Evolutionary conservation across 805 yeast species (phyloP), one percentile per base, ranked within the genome.

Genomic region (Grigorovia transvaalensis): DNA sequence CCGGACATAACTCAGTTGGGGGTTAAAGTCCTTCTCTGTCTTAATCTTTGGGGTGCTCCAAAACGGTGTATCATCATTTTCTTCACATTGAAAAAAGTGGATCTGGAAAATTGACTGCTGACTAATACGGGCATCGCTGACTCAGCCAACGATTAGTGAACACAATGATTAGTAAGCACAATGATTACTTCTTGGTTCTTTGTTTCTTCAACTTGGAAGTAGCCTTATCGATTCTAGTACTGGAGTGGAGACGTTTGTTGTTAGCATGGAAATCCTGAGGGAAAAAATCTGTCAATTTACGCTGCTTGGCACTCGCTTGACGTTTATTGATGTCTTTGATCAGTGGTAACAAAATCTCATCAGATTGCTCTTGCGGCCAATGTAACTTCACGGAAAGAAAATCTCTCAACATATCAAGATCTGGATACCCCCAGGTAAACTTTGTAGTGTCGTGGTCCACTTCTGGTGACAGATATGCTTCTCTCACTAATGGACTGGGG

Each of bases 401-500:
- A 0, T 79, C 73, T 33, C 97, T 70, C 49, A 93, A 71, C 57
- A 80, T 81, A 59, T 89, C 97, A 53, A 90, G 68, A 63, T 87
- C 88, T 0, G 97, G 96, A 2, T 73, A 69, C 0, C 97, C 98
- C 99, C 99, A 93, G 47, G 77, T 77, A 68, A 93, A 90, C 51
- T 77, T 75, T 0, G 90, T 85, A 46, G 71, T 71, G 63, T 90
- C 96, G 43, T 74, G 74, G 64, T 93, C 98, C 3, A 93, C 96
- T 38, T 83, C 88, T 0, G 99, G 96, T 11, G 73, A 63, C 19
- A 74, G 55, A 65, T 93, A 93, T 0, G 97, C 96, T 20, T 84
- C 80, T 38, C 70, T 70, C 1, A 93, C 88, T 1, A 74, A 71
- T 4, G 63, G 67, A 59, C 85, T 87, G 0, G 98, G 97, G 60